Evolutionary conservation across 1,284 basidiomycete genomes (phyloP).

Genomic region (Ustilago curta): DNA sequence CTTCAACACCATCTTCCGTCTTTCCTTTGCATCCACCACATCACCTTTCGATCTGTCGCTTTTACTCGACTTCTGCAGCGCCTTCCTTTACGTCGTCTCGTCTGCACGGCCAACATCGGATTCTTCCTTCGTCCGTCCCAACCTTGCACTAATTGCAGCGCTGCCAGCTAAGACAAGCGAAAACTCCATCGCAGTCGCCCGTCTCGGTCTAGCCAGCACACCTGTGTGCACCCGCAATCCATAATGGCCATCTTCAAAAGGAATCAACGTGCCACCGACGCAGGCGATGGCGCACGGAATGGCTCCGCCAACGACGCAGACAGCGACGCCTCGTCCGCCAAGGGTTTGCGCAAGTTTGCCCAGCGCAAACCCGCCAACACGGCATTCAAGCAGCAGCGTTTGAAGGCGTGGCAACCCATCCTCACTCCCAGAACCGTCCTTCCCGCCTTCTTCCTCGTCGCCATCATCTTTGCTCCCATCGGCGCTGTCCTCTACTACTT

Average conservation of each 20-base stretch:
- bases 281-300: conserved; percentile 32
- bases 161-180: neutral
- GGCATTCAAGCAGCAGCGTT: conserved; percentile 98
- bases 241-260: conserved; percentile 55
- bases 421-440: conserved; percentile 96
- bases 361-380: conserved; percentile 75
- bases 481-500: conserved; percentile 81
- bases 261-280: conserved; percentile 48
- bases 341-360: conserved; percentile 60
- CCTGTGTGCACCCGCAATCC: neutral
- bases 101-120: neutral
- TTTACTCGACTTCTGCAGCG: neutral
- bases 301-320: conserved; percentile 41
- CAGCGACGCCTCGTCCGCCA: conserved; percentile 44
- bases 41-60: neutral
- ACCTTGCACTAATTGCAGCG: neutral
- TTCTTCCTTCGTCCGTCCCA: neutral
- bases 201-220: neutral
- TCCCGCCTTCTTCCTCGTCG: conserved; percentile 94
- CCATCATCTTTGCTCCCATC: conserved; percentile 93
- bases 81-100: neutral
- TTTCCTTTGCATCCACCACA: neutral
- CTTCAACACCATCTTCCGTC: conserved; percentile 1
- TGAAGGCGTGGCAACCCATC: conserved; percentile 99
- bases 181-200: neutral